Percentiles rank a stretch among this genome's conserved stretches.
phyloP scores from a whole-genome alignment of 495 filamentous ascomycete species.

The Stereocaulon alpinum region DNA sequence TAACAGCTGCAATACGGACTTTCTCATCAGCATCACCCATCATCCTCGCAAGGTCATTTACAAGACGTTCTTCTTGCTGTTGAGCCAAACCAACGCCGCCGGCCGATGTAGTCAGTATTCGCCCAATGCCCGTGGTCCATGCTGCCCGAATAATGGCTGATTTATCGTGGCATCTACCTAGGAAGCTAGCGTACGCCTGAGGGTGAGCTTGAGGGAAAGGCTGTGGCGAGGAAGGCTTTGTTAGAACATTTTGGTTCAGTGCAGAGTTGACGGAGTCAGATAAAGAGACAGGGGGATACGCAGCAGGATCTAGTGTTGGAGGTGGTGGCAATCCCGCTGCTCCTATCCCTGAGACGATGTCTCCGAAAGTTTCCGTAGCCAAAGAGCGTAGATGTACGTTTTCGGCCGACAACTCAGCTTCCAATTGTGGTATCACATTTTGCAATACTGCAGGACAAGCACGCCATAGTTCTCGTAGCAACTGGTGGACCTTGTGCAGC shows the following conservation, averaged over 20 bases:
- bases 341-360: slow-evolving; percentile 85
- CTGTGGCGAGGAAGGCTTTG: slow-evolving; percentile 68
- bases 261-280: slow-evolving; percentile 43
- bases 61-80: slow-evolving; percentile 60
- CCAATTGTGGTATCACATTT: slow-evolving; percentile 88
- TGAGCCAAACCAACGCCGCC: slow-evolving; percentile 74
- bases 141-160: slow-evolving; percentile 65
- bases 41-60: slow-evolving; percentile 65
- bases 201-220: slow-evolving; percentile 73
- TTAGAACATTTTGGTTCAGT: slow-evolving; percentile 53
- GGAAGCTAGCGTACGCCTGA: slow-evolving; percentile 67
- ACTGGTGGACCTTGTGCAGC: slow-evolving; percentile 73
- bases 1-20: slow-evolving; percentile 78
- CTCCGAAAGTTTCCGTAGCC: slow-evolving; percentile 86
- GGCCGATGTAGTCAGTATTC: slow-evolving; percentile 72
- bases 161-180: slow-evolving; percentile 78
- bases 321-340: slow-evolving; percentile 72
- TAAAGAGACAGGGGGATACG: slow-evolving; percentile 66
- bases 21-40: slow-evolving; percentile 82
- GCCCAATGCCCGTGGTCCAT: slow-evolving; percentile 76
- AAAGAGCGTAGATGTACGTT: slow-evolving; percentile 75
- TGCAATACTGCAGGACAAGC: slow-evolving; percentile 79
- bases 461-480: slow-evolving; percentile 90
- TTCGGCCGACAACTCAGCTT: slow-evolving; percentile 84
- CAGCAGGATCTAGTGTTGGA: slow-evolving; percentile 61